Base-by-base conservation (phyloP, 768 basidiomycete genomes). In the Chlorophyllum brunneum region DNA sequence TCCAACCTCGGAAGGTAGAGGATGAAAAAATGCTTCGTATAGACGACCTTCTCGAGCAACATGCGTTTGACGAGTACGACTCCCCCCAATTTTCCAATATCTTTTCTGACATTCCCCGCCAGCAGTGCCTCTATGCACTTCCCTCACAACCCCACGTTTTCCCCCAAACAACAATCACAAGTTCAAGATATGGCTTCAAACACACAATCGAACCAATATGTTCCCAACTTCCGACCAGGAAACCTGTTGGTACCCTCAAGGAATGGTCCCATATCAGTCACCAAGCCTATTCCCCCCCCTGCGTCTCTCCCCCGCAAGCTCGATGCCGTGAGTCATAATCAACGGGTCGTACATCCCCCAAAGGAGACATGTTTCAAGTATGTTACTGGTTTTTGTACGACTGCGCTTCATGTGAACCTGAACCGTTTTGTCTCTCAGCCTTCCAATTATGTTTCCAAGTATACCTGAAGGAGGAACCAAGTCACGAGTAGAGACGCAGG, bases 401-500 rank as follows among this genome's bases (percentile, higher is more conserved):
- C 16, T 34, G 23, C 15, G n/a, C 24, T 31, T 24, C 33, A 16
- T 37, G 22, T 53, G 26, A 40, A 13, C 39, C 39, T 48, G 48
- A 34, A 52, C 63, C 59, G 5, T 20, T 64, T 44, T 29, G 23
- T 26, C 54, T 26, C 42, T 48, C 59, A 92, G 91, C 61, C 78
- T 93, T 51, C 79, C 88, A 22, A 87, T 95, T 52, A 75, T 91
- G 64, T 82, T 92, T 37, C 88, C 91, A 18, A 91, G 83, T 61
- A 83, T 95, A 48, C 92, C 93, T 4, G 80, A 82, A 59, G 71
- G 74, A 38, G 93, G 92, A 22, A 85, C 92, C 11, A 95, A 95
- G 68, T 92, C 89, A 41, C 82, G 93, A 29, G 93, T 95, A n/a
- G 93, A 95, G 67, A 95, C 93, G 2, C 93, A 95, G 73, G 85